Evolutionary conservation across 176 grass and related monocot genomes (phyloP).

Genomic region (Aegilops sharonensis): DNA sequence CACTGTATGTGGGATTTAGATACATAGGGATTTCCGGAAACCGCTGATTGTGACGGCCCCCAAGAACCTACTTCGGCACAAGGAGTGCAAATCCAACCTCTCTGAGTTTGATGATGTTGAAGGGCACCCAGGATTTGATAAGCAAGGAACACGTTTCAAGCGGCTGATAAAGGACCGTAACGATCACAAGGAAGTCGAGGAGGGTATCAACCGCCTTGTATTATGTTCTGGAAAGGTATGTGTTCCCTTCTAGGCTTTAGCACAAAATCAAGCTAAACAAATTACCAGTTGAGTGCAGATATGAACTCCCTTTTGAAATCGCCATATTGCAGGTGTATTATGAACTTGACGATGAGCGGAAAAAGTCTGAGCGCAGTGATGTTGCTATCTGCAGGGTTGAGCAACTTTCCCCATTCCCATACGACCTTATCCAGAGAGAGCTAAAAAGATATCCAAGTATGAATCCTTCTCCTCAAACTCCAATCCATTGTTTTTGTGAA

Average conservation of each 20-base stretch:
- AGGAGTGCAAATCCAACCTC: conserved; percentile 93
- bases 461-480: conserved; percentile 17
- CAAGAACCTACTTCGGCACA: conserved; percentile 88
- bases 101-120: conserved; percentile 95
- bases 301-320: conserved; percentile 5
- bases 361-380: conserved; percentile 56
- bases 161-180: conserved; percentile 91
- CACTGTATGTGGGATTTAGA: conserved; percentile 39
- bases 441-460: conserved; percentile 95
- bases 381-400: conserved; percentile 93
- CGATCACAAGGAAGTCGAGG: conserved; percentile 70
- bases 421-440: conserved; percentile 93
- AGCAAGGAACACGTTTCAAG: conserved; percentile 95
- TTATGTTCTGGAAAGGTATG: conserved; percentile 94
- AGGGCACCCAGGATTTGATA: conserved; percentile 89
- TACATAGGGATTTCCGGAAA: conserved; percentile 88
- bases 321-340: conserved; percentile 70
- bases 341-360: conserved; percentile 87
- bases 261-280: neutral
- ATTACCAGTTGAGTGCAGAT: neutral
- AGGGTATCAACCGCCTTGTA: conserved; percentile 75
- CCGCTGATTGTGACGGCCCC: conserved; percentile 81
- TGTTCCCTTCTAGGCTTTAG: neutral
- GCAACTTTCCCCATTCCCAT: conserved; percentile 84
- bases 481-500: conserved; percentile 6